phyloP scores from a whole-genome alignment of 1,139 yeast genomes.

The Magnusiomyces suaveolens region DNA sequence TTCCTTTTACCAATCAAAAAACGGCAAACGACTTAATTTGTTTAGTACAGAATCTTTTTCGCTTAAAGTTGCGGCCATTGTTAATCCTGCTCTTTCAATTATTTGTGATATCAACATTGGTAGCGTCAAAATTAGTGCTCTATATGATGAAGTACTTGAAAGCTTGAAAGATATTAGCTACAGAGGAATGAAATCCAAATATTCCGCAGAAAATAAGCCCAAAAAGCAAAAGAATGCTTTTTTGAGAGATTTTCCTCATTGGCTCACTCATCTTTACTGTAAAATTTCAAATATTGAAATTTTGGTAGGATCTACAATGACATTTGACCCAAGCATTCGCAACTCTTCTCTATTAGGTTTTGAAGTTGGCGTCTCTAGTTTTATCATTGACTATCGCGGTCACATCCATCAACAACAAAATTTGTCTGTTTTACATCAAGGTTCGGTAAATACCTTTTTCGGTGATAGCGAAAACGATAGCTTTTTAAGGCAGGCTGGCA shows the following conservation, averaged over 20 bases:
- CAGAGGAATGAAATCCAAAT: conserved; percentile 15
- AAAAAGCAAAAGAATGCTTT: conserved; percentile 9
- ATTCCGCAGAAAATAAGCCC: neutral
- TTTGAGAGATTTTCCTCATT: conserved; percentile 28
- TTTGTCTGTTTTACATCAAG: neutral
- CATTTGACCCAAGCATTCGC: conserved; percentile 18
- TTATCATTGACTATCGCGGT: conserved; percentile 15
- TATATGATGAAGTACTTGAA: conserved; percentile 25
- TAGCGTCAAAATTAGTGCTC: conserved; percentile 23
- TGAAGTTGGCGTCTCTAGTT: conserved; percentile 10
- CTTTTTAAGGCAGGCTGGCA: neutral
- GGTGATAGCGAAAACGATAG: conserved; percentile 8
- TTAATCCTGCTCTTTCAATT: conserved; percentile 26
- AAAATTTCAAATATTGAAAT: conserved; percentile 26
- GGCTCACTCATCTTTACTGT: conserved; percentile 26
- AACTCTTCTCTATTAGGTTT: conserved; percentile 16
- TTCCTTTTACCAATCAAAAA: conserved; percentile 28
- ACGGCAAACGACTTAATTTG: conserved; percentile 27
- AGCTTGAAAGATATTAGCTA: conserved; percentile 24
- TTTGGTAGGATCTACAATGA: conserved; percentile 20
- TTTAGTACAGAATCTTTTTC: conserved; percentile 25
- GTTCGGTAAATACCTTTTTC: neutral
- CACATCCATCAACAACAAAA: conserved; percentile 2
- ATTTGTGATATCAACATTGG: conserved; percentile 22
- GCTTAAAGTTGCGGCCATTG: conserved; percentile 23